These are phyloP conservation scores for Ascochyta fabae DNA, from an alignment of 2,329 filamentous ascomycete genomes.

Conservation along the genomic window DNA sequence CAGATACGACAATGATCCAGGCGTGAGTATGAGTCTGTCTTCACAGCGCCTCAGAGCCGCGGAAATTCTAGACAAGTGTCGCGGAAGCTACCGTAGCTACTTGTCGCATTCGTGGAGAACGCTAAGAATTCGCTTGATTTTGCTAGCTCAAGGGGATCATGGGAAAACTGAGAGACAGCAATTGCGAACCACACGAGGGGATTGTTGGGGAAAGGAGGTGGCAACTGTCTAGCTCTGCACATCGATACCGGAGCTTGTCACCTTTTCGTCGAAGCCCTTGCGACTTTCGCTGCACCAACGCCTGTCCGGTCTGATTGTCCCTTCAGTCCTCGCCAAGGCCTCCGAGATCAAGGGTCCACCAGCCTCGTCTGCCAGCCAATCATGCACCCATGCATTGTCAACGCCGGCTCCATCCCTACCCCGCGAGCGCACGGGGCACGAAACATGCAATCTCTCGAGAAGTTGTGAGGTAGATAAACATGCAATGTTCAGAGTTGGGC, in stretches of 20 bases:
- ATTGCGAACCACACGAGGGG: slow-evolving; percentile 5
- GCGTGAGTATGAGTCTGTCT: background rate
- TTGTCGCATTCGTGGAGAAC: slow-evolving; percentile 28
- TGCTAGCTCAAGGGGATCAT: slow-evolving; percentile 22
- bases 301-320: slow-evolving; percentile 53
- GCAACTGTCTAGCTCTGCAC: slow-evolving; percentile 16
- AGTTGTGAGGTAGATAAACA: background rate
- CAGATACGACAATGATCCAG: background rate
- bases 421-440: slow-evolving; percentile 12
- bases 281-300: slow-evolving; percentile 2
- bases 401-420: slow-evolving; percentile 13
- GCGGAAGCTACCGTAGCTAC: slow-evolving; percentile 26
- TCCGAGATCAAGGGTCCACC: slow-evolving; percentile 21
- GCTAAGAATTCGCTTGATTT: slow-evolving; percentile 29
- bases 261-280: slow-evolving; percentile 11
- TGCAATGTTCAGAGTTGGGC: background rate
- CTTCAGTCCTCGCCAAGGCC: slow-evolving; percentile 22
- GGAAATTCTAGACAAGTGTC: slow-evolving; percentile 31
- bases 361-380: slow-evolving; percentile 14
- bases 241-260: slow-evolving; percentile 4
- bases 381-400: slow-evolving; percentile 17
- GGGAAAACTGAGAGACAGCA: slow-evolving; percentile 9
- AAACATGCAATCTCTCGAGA: background rate
- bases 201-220: slow-evolving; percentile 23
- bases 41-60: background rate